Evolutionary conservation across 2,329 filamentous ascomycete species (phyloP).

Genomic region (Phyllosticta citrichinensis): DNA sequence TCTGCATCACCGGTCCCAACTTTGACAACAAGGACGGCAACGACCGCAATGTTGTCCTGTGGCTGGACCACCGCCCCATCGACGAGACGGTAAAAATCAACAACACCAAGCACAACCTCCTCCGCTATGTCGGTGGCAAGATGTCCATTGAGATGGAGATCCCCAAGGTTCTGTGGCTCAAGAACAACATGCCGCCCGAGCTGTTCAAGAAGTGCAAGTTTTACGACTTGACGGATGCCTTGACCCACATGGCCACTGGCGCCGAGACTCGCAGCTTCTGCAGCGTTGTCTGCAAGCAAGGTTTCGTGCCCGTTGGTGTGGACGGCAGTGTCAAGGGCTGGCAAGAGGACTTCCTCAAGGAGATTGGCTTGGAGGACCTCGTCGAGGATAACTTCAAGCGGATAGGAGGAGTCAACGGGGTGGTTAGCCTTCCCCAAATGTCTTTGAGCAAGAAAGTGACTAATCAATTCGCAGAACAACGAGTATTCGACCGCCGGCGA

Average conservation of each 20-base stretch:
- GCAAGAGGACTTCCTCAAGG: slow-evolving; percentile 86
- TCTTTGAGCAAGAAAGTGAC: slow-evolving; percentile 17
- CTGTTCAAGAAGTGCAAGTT: slow-evolving; percentile 92
- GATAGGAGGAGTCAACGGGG: slow-evolving; percentile 87
- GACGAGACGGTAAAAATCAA: slow-evolving; percentile 92
- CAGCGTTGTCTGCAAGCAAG: slow-evolving; percentile 95
- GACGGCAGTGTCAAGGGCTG: slow-evolving; percentile 96
- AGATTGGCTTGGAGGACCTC: slow-evolving; percentile 79
- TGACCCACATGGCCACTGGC: slow-evolving; percentile 90
- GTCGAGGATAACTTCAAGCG: slow-evolving; percentile 80
- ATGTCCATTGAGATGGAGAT: slow-evolving; percentile 99
- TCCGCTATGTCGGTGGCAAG: slow-evolving; percentile 91
- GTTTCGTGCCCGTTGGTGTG: slow-evolving; percentile 90
- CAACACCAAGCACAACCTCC: slow-evolving; percentile 77
- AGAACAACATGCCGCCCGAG: slow-evolving; percentile 93
- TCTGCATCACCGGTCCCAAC: slow-evolving; percentile 79
- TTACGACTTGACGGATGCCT: slow-evolving; percentile 84
- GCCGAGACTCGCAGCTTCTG: slow-evolving; percentile 89
- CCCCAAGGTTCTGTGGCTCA: slow-evolving; percentile 95
- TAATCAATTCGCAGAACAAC: slow-evolving; percentile 64
- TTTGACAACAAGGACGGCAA: slow-evolving; percentile 68
- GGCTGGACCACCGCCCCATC: slow-evolving; percentile 90
- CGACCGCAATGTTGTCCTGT: slow-evolving; percentile 90
- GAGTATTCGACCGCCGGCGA: slow-evolving; percentile 87
- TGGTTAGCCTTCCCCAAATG: slow-evolving; percentile 56